Evolutionary conservation across 108 stramenopile genomes (phyloP), one percentile per base, ranked within the genome.

Genomic region (Pseudonitzschia delicatissima): DNA sequence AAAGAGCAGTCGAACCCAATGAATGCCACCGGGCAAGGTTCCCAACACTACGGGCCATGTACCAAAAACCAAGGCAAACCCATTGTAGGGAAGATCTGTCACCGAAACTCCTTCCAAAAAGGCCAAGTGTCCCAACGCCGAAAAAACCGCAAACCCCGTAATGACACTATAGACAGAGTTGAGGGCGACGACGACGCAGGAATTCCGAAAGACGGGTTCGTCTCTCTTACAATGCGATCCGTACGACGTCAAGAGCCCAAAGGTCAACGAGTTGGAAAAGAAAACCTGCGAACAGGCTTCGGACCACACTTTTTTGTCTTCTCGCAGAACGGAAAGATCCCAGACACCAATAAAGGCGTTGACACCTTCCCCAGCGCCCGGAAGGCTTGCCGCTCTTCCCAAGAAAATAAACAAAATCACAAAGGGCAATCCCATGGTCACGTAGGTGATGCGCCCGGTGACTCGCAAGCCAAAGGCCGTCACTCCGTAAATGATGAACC

Each of bases 61-160:
- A 12, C 80, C 82, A 64, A 82, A 82, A 39, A 82, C 73, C 18
- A 86, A 59, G 12, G 58, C 68, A 29, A 77, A 77, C 23, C 80
- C 80, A 6, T 51, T 28, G 29, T 72, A 69, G 28, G 58, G 26
- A n/a, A 72, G 34, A 4, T 74, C 42, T 26, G 63, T 62, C 0
- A 77, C 57, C 7, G 69, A 37, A 1, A 80, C 71, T 2, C 63
- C 67, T 28, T 37, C 4, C 49, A 58, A 31, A 27, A 44, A 63
- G 13, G 82, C 71, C 55, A 84, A 35, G 55, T 85, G 72, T 15
- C 84, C 87, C 23, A 83, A 53, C 21, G 68, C 70, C 32, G 70
- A 74, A 67, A 87, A 87, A 0, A 87, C 83, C 2, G 83, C 86
- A 68, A 87, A 82, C 13, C 86, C 86, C 31, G 79, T 39, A 33